Conservation (phyloP, 2,329 filamentous ascomycete species). For the Paecilomyces niveus region DNA sequence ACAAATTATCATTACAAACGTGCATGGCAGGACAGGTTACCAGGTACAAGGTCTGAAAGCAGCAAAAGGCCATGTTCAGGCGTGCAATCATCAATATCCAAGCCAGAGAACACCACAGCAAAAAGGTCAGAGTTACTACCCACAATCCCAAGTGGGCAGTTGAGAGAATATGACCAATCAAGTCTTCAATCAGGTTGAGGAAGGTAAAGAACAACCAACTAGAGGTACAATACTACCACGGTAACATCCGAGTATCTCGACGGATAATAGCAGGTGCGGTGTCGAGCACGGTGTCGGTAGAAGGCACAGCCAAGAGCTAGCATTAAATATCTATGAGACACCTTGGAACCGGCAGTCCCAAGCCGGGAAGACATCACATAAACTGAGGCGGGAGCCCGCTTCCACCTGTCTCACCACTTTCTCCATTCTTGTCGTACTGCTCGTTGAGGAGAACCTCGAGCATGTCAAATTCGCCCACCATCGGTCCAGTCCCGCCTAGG, state of each 20-base stretch:
- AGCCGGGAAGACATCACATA: background rate
- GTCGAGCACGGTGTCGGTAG: background rate
- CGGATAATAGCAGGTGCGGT: background rate
- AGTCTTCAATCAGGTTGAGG: background rate
- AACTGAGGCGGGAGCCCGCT: conserved; percentile 1
- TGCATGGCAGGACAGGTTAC: background rate
- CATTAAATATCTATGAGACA: background rate
- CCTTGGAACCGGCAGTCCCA: background rate
- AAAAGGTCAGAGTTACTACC: background rate
- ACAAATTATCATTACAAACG: background rate
- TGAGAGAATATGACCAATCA: background rate
- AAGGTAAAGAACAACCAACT: background rate
- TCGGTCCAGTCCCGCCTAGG: conserved; percentile 55
- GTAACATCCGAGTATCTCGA: background rate
- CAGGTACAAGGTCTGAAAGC: background rate
- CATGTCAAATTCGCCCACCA: conserved; percentile 49
- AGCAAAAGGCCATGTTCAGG: background rate
- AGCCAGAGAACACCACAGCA: background rate
- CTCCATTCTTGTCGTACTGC: conserved; percentile 8
- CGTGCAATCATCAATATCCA: background rate
- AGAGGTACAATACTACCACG: background rate
- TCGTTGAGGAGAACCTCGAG: conserved; percentile 41
- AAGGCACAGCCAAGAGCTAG: background rate
- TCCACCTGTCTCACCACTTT: background rate
- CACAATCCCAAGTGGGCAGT: background rate